Conservation (phyloP, 108 stramenopile genomes). For the Cyclostephanos invisitatus region DNA sequence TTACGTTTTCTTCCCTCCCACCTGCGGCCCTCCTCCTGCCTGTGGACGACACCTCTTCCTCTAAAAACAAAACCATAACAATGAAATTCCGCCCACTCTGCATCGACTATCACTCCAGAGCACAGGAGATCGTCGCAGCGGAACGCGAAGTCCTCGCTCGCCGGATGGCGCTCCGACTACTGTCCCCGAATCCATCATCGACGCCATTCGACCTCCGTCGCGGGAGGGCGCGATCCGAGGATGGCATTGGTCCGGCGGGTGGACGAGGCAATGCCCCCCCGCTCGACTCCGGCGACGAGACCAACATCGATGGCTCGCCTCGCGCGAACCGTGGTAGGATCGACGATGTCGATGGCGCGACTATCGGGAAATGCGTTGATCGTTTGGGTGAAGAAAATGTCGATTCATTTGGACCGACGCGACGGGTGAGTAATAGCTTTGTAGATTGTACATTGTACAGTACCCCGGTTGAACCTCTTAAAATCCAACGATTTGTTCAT, state of each 20-base stretch:
- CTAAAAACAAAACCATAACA: background rate
- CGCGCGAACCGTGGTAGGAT: background rate
- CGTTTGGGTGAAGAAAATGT: background rate
- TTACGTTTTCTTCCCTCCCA: background rate
- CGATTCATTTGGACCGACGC: background rate
- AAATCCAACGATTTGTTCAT: background rate
- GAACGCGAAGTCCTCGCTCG: conserved; percentile 22
- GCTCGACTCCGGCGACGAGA: background rate
- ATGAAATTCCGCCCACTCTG: conserved; percentile 64
- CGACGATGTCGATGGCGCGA: background rate
- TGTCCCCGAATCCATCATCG: conserved; percentile 27
- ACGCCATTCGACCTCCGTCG: conserved; percentile 4
- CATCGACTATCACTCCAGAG: conserved; percentile 59
- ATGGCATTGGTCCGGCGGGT: conserved; percentile 9
- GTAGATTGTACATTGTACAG: too few species aligned
- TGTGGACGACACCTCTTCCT: too few species aligned
- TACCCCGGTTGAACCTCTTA: too few species aligned
- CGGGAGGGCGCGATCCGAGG: background rate
- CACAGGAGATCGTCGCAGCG: conserved; percentile 33
- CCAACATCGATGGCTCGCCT: background rate
- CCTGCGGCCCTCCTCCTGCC: too few species aligned
- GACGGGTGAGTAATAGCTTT: background rate
- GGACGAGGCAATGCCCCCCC: conserved; percentile 1
- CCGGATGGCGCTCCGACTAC: conserved; percentile 13
- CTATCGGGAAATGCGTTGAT: background rate